Conservation (phyloP, 352 stramenopile genomes). For the Saprolegnia diclina region DNA sequence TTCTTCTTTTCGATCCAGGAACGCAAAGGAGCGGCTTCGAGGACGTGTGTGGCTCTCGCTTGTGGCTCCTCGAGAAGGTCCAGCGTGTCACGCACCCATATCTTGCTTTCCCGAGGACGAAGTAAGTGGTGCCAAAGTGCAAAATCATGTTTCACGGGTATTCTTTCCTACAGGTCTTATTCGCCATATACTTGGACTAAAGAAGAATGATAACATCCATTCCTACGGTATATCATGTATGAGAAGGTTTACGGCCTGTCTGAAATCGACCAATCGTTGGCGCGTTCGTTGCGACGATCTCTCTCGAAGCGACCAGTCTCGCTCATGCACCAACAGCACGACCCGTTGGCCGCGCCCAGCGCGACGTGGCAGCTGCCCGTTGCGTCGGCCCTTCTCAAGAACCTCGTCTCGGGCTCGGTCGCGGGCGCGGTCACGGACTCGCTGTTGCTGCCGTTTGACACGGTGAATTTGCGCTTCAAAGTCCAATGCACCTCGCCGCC, state of each 20-base stretch:
- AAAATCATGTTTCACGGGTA: neutral
- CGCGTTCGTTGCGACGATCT: neutral
- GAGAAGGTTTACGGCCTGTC: neutral
- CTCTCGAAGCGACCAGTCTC: neutral
- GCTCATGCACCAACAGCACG: neutral
- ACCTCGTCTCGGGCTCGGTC: conserved; percentile 56
- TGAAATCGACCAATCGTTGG: neutral
- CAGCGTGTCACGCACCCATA: too few species aligned
- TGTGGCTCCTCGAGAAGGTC: too few species aligned
- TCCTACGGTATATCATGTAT: neutral
- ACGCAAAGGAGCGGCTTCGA: too few species aligned
- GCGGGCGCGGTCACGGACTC: conserved; percentile 69
- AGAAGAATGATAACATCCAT: neutral
- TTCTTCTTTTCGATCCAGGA: too few species aligned
- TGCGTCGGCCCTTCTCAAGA: conserved; percentile 9
- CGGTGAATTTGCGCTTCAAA: conserved; percentile 82
- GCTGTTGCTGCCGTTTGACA: conserved; percentile 70
- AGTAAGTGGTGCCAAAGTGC: too few species aligned
- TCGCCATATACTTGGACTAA: neutral
- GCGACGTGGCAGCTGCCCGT: conserved; percentile 14
- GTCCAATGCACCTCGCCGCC: conserved; percentile 46
- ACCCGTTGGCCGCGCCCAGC: neutral
- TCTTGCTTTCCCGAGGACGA: too few species aligned
- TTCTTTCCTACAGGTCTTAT: neutral
- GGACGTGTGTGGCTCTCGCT: too few species aligned